Conservation (phyloP, 1,284 basidiomycete genomes). For the Melampsora americana region DNA sequence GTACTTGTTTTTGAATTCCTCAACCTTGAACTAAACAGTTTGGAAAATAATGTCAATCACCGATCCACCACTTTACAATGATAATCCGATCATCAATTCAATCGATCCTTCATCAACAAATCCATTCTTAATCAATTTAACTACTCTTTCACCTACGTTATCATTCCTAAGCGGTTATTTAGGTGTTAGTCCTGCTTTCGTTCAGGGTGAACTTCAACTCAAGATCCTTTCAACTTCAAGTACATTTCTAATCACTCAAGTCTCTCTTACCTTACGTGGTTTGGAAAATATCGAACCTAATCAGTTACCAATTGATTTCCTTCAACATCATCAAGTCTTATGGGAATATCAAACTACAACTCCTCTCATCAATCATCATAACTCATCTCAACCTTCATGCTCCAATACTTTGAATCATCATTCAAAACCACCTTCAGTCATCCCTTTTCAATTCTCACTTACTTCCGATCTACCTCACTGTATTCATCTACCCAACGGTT, state of each 20-base stretch:
- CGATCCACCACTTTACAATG: too few relatives aligned
- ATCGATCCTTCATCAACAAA: too few relatives aligned
- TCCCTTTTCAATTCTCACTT: conserved; percentile 21
- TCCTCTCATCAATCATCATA: not conserved
- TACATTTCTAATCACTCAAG: not conserved
- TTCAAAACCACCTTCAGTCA: conserved; percentile 9
- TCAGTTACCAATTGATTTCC: not conserved
- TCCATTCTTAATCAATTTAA: conserved; percentile 18
- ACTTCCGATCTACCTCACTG: conserved; percentile 23
- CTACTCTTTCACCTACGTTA: conserved; percentile 32
- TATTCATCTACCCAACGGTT: conserved; percentile 14
- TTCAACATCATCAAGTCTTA: not conserved
- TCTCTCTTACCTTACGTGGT: not conserved
- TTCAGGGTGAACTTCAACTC: conserved; percentile 27
- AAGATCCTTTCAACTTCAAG: conserved; percentile 1
- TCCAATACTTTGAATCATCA: not conserved
- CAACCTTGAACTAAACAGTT: too few relatives aligned
- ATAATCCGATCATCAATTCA: too few relatives aligned
- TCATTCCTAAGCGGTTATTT: conserved; percentile 12
- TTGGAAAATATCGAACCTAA: not conserved
- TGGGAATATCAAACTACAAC: not conserved
- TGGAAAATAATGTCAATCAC: too few relatives aligned
- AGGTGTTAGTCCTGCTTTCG: conserved; percentile 8
- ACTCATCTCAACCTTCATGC: not conserved
- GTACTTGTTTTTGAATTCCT: too few relatives aligned